These are phyloP conservation scores for Fusarium piperis DNA, from an alignment of 2,329 filamentous ascomycete genomes.

Conservation along the genomic window DNA sequence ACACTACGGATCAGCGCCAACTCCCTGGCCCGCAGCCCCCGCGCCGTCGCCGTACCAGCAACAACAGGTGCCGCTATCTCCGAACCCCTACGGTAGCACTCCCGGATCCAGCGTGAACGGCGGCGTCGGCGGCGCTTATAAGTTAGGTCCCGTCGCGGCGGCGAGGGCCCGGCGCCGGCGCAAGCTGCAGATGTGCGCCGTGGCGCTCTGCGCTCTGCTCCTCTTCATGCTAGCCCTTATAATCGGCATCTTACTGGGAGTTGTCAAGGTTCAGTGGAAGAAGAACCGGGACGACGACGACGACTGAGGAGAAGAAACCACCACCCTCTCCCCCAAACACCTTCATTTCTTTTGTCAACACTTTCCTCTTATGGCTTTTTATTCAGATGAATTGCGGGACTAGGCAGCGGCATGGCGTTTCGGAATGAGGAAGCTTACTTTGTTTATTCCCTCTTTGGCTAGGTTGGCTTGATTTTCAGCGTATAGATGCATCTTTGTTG, in stretches of 20 bases:
- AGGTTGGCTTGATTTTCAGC: neutral
- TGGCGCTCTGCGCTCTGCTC: slow-evolving; percentile 30
- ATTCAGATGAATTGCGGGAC: neutral
- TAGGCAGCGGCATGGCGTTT: slow-evolving; percentile 21
- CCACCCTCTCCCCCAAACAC: too few relatives aligned
- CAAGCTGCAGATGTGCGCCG: slow-evolving; percentile 35
- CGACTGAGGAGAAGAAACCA: neutral
- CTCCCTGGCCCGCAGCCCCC: slow-evolving; percentile 20
- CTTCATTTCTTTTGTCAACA: neutral
- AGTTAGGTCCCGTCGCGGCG: slow-evolving; percentile 37
- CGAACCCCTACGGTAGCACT: slow-evolving; percentile 29
- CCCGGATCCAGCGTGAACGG: slow-evolving; percentile 27
- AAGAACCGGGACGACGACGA: slow-evolving; percentile 12
- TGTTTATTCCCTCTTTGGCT: neutral
- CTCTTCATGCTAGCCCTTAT: slow-evolving; percentile 41
- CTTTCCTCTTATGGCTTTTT: neutral
- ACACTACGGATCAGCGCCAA: slow-evolving; percentile 29
- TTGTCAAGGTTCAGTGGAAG: slow-evolving; percentile 37
- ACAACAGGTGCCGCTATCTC: slow-evolving; percentile 9
- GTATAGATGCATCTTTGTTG: neutral
- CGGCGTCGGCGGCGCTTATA: slow-evolving; percentile 20
- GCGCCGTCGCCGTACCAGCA: neutral
- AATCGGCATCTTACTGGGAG: slow-evolving; percentile 41
- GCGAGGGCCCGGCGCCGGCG: slow-evolving; percentile 34
- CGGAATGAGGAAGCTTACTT: neutral